These are phyloP conservation scores for Zizania palustris DNA, from an alignment of 202 grass and related monocot species.

Conservation along the genomic window DNA sequence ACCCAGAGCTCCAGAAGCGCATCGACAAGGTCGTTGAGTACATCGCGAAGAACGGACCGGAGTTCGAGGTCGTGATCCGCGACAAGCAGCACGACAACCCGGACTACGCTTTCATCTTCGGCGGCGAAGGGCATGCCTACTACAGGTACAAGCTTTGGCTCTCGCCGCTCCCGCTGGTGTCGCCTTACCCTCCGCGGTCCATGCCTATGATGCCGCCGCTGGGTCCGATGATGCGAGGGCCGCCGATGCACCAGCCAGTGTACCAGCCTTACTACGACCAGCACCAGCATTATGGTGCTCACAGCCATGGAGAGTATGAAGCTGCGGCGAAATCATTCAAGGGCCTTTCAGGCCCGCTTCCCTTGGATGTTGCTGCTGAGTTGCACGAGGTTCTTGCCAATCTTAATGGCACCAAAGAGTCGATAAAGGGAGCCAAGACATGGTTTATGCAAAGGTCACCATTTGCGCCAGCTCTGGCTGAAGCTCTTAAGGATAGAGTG, in stretches of 20 bases:
- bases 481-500: constrained; percentile 78
- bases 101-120: constrained; percentile 94
- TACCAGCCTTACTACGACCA: constrained; percentile 76
- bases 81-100: constrained; percentile 98
- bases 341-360: constrained; percentile 73
- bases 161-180: constrained; percentile 38
- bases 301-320: constrained; percentile 59
- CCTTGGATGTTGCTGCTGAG: constrained; percentile 78
- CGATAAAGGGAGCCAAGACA: constrained; percentile 87
- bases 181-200: constrained; percentile 47
- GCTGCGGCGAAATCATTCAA: constrained; percentile 56
- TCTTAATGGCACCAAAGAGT: constrained; percentile 90
- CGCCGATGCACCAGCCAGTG: constrained; percentile 61
- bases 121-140: constrained; percentile 89
- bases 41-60: constrained; percentile 84
- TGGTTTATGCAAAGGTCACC: constrained; percentile 92
- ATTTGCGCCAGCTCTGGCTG: constrained; percentile 73
- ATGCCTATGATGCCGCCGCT: constrained; percentile 69
- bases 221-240: constrained; percentile 47
- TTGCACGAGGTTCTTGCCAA: constrained; percentile 64
- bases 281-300: constrained; percentile 61
- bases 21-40: constrained; percentile 98
- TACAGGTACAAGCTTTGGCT: constrained; percentile 87
- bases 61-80: constrained; percentile 89
- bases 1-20: constrained; percentile 93